Base-by-base conservation (phyloP, 192 early-diverging fungal species). In the Phlyctochytrium bullatum region DNA sequence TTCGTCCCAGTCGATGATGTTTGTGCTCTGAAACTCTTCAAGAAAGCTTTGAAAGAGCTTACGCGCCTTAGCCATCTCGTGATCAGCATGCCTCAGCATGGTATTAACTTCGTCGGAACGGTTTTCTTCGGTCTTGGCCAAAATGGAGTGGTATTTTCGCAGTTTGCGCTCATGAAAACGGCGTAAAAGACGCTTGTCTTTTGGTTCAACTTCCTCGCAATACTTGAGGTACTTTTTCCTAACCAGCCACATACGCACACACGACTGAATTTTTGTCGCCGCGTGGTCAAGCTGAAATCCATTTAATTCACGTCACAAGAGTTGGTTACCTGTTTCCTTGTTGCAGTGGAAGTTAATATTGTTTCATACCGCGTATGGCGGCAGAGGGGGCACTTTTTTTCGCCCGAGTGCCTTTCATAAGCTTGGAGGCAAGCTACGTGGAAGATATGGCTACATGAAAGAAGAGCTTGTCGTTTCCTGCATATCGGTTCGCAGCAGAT, bases 391-490 rank as follows among this genome's bases (percentile, higher is more conserved):
- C 54, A 57, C 6, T 25, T 14, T 28, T 57, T 57, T n/a, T n/a
- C n/a, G 6, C 40, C 40, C 6, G 20, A 20, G 27, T 57, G 54
- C 6, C 27, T 14, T 28, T 57, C 54, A 10, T 20, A 10, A 27
- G 54, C 54, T 28, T 28, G 12, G 12, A 57, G 54, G 54, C 54
- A 57, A 25, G 12, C 6, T 10, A 25, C 4, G 27, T 57, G 54
- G 27, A 57, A 57, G 6, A 25, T 57, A 25, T 57, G 54, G 20
- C 20, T 57, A 28, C 54, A 57, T 14, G 54, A 57, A 6, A 57
- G 54, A 10, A 57, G 27, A 28, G 27, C 27, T 25, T 57, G 54
- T 25, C 10, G 6, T 47, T 20, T 20, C 10, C 20, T 47, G 20
- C 20, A 47, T 14, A 47, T 47, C 6, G 40, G 40, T 20, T 47